Evolutionary conservation across 805 yeast genomes (phyloP), one percentile per base, ranked within the genome.

Genomic region (Yarrowia phangngaensis): DNA sequence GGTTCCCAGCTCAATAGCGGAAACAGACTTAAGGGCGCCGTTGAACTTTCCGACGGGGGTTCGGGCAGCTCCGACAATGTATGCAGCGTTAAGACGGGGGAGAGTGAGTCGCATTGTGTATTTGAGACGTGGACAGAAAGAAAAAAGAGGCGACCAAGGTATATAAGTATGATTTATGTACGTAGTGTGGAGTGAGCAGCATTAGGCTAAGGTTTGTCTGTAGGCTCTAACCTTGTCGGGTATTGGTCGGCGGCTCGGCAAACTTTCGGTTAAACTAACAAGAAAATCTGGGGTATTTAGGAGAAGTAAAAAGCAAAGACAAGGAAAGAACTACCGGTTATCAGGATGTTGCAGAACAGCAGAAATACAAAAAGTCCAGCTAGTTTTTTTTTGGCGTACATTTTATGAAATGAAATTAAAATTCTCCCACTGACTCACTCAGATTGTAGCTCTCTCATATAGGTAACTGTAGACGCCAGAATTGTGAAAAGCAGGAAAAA

Each of bases 11-110:
- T 88, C 95, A 50, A 79, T 75, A 60, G 81, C 88, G 27, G 77
- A 65, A 55, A 83, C 71, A 17, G 89, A 72, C 41, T 88, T 69
- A 41, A 90, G 72, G 3, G 78, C 65, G 29, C 97, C 97, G 66
- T 82, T 88, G 74, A 90, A 87, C 20, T 94, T 80, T 26, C 97
- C 97, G 58, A 89, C 79, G 58, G 97, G 97, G 11, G 97, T 90
- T 75, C 97, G 82, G 45, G 92, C 81, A 43, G 85, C 78, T 22
- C 95, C 71, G 36, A 89, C 94, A 61, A 90, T 84, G 69, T 88
- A 89, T 34, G 84, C 97, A 20, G 35, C 51, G 40, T 45, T 45
- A 20, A 45, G 23, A 8, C 48, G 48, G 22, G 48, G 48, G 11
- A 41, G 48, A 41, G 48, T 15, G 17, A 41, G 34, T 29, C 48